Conservation (phyloP, 305 asterid species). For the Ilex paraguariensis region DNA sequence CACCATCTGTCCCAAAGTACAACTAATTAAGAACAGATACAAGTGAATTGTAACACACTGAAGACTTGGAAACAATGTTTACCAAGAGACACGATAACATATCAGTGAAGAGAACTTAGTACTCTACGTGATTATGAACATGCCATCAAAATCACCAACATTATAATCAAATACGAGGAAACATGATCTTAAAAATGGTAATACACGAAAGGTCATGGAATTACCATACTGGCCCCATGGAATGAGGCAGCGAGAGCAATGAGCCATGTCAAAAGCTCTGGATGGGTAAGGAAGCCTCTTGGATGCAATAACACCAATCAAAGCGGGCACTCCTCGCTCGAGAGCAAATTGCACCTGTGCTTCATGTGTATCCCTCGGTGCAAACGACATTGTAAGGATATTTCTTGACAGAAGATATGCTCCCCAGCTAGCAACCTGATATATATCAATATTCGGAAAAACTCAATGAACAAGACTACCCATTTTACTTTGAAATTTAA, state of each 20-base stretch:
- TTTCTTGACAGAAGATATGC: slow-evolving; percentile 56
- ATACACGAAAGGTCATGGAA: neutral
- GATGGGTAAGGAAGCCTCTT: slow-evolving; percentile 62
- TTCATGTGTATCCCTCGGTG: slow-evolving; percentile 59
- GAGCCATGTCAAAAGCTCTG: slow-evolving; percentile 60
- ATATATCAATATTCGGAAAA: neutral
- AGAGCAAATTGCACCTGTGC: slow-evolving; percentile 58
- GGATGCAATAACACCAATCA: slow-evolving; percentile 56
- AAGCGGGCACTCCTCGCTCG: slow-evolving; percentile 61
- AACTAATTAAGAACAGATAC: neutral
- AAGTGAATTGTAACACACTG: neutral
- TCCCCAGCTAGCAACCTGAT: slow-evolving; percentile 63
- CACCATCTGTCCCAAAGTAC: slow-evolving; percentile 33
- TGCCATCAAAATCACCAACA: neutral
- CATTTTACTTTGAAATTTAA: too few species aligned
- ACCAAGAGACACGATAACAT: neutral
- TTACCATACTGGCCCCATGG: slow-evolving; percentile 57
- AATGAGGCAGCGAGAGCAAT: slow-evolving; percentile 62
- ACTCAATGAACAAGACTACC: too few species aligned
- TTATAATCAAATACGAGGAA: neutral
- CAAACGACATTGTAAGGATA: slow-evolving; percentile 54
- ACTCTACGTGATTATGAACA: too few species aligned
- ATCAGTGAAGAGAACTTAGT: too few species aligned
- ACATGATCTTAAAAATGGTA: neutral
- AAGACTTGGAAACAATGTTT: neutral